Conservation (phyloP, 805 yeast genomes). For the Wickerhamiella bombiphila region DNA sequence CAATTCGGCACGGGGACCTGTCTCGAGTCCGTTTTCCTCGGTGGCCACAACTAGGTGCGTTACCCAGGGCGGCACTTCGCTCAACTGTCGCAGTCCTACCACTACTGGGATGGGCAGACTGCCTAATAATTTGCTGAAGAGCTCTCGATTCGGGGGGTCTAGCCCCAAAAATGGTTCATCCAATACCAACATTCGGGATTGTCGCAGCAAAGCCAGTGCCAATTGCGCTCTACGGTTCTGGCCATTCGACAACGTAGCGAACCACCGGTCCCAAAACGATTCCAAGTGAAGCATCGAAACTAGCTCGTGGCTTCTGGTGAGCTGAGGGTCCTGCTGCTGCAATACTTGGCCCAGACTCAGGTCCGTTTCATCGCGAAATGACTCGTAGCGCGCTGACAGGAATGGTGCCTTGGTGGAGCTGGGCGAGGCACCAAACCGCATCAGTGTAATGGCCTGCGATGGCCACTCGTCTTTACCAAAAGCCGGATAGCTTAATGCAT, state of each 20-base stretch:
- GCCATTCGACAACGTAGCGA: conserved; percentile 81
- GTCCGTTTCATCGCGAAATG: conserved; percentile 72
- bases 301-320: conserved; percentile 29
- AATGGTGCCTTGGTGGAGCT: conserved; percentile 40
- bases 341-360: conserved; percentile 48
- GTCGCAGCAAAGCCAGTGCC: conserved; percentile 53
- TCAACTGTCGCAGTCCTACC: conserved; percentile 66
- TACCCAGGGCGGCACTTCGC: conserved; percentile 65
- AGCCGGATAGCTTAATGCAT: conserved; percentile 42
- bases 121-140: conserved; percentile 42
- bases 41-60: conserved; percentile 42
- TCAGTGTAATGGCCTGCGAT: conserved; percentile 29
- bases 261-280: conserved; percentile 55
- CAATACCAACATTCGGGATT: conserved; percentile 52
- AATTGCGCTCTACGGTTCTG: conserved; percentile 83
- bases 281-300: conserved; percentile 38
- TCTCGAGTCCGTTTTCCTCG: conserved; percentile 30
- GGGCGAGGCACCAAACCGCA: conserved; percentile 32
- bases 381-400: conserved; percentile 79
- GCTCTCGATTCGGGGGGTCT: conserved; percentile 55
- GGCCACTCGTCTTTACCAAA: conserved; percentile 32
- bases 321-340: conserved; percentile 25
- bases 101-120: conserved; percentile 36
- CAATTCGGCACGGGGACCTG: conserved; percentile 5
- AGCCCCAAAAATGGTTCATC: conserved; percentile 91